Evolutionary conservation across 805 yeast species (phyloP).

Genomic region (Cyberlindnera euphorbiiphila): DNA sequence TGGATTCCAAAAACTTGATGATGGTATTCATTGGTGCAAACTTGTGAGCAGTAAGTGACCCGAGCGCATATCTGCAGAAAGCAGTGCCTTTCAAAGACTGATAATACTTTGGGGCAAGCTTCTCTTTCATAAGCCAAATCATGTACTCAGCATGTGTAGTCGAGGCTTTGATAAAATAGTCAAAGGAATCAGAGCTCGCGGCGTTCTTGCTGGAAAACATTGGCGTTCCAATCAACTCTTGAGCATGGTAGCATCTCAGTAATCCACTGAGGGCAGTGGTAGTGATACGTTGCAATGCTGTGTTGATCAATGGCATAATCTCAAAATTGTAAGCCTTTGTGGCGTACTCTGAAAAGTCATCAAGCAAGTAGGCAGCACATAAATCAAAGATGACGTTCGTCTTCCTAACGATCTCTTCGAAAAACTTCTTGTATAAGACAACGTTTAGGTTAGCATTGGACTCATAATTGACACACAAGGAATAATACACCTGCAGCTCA

Average conservation of each 20-base stretch:
- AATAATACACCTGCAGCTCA: conserved; percentile 13
- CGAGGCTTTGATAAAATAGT: conserved; percentile 3
- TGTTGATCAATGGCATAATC: conserved; percentile 12
- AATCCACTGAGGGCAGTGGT: conserved; percentile 1
- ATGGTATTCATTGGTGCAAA: conserved; percentile 19
- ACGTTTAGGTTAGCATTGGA: conserved; percentile 12
- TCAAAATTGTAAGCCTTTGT: conserved; percentile 12
- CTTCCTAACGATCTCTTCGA: background rate
- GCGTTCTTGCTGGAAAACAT: conserved; percentile 1
- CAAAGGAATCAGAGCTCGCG: conserved; percentile 1
- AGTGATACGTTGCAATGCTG: conserved; percentile 8
- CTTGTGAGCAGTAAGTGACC: conserved; percentile 10
- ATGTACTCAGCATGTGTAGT: conserved; percentile 6
- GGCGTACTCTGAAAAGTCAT: conserved; percentile 8
- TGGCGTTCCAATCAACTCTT: conserved; percentile 12
- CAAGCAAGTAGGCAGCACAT: conserved; percentile 10
- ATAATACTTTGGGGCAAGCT: conserved; percentile 17
- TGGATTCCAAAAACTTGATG: conserved; percentile 18
- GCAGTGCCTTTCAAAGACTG: conserved; percentile 12
- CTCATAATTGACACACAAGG: conserved; percentile 16
- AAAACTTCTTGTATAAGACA: conserved; percentile 11
- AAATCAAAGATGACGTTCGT: conserved; percentile 10
- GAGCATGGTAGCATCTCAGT: conserved; percentile 18
- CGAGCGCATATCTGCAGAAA: conserved; percentile 8
- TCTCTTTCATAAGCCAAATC: conserved; percentile 7